Evolutionary conservation across 2,329 filamentous ascomycete genomes (phyloP).

Genomic region (Trichoderma sp.): DNA sequence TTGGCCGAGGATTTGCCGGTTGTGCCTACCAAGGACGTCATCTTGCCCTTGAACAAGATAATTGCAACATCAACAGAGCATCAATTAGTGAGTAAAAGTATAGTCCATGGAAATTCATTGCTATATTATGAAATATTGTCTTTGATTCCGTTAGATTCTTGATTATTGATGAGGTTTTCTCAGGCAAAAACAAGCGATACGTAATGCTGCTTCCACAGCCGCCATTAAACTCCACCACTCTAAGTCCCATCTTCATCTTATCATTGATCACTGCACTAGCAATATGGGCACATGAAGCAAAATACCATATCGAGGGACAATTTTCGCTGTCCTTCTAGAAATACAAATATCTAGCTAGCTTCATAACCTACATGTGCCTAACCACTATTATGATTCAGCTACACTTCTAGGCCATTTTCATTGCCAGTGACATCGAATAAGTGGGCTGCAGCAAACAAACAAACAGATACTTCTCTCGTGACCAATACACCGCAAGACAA

Average conservation of each 20-base stretch:
- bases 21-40: background rate
- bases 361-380: no score
- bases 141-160: background rate
- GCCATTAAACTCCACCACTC: background rate
- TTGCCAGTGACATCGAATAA: background rate
- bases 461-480: background rate
- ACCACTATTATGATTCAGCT: background rate
- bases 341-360: background rate
- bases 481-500: background rate
- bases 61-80: background rate
- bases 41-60: background rate
- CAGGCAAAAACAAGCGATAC: background rate
- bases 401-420: background rate
- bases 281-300: background rate
- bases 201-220: background rate
- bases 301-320: background rate
- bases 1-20: background rate
- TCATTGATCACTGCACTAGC: background rate
- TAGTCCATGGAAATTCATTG: accelerated
- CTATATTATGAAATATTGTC: accelerated
- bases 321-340: background rate
- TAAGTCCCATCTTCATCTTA: background rate
- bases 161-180: no score
- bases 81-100: background rate
- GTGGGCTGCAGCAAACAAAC: background rate